Base-by-base conservation (phyloP, 495 filamentous ascomycete species). In the Daldinia grandis region DNA sequence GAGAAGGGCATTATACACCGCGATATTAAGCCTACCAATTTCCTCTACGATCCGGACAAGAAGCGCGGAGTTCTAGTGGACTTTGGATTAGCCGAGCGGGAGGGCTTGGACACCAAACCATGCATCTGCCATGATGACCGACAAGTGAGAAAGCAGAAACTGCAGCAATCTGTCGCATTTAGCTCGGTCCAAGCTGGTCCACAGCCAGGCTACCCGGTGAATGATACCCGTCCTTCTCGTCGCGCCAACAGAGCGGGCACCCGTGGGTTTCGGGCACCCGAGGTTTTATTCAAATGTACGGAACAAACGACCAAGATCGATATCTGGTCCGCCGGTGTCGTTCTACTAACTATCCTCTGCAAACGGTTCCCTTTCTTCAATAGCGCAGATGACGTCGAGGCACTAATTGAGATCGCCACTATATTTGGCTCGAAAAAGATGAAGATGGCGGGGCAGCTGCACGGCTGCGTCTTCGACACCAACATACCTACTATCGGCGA, bases 1-100 rank as follows among this genome's bases (percentile, higher is more conserved):
- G 83, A 84, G 37, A 88, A 90, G 73, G 82, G 86, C 19, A 98
- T 99, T 62, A 84, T 99, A 17, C 95, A 99, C 77, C 90, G 95
- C 59, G 95, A 99, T 78, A 98, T 99, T 78, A 99, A 99, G 78
- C 95, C 95, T n/a, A 99, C 95, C 12, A 99, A 99, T 76, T 99
- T 99, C 75, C 87, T 99, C 33, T 99, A 98, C 83, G 94, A 97
- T 66, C 91, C 92, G 3, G 80, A 89, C 3, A 84, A 91, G 66
- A 85, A 88, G 71, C 89, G 92, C 59, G 95, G 95, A 15, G 95
- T 99, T 2, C 85, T 99, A 12, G 95, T 98, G 5, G 95, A 99
- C 78, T 99, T 99, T 81, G 95, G 95, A 27, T 86, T 99, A 12
- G 95, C 95, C 30, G 95, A 99, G 81, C 81, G 91, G 33, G 88